Conservation (phyloP, 1,284 basidiomycete genomes). For the Ceratobasidium sp. region DNA sequence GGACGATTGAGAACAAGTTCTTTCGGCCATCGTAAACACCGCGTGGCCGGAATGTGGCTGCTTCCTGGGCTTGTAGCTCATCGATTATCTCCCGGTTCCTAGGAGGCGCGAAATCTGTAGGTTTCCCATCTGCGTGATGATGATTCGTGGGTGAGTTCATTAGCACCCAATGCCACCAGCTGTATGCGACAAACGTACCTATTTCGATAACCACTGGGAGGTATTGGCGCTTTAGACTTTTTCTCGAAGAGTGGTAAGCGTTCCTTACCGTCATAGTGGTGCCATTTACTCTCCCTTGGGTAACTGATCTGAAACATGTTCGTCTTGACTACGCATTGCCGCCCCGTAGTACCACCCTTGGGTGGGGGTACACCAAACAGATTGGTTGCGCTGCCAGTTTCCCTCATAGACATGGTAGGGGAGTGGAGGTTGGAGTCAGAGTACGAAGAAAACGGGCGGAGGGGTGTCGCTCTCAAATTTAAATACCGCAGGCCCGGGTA, state of each 20-base stretch:
- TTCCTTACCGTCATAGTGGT: constrained; percentile 34
- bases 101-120: constrained; percentile 3
- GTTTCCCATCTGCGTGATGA: background rate
- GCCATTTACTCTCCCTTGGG: constrained; percentile 14
- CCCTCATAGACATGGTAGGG: background rate
- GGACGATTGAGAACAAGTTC: constrained; percentile 68
- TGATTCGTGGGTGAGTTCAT: background rate
- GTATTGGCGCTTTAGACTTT: constrained; percentile 8
- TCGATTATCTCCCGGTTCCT: constrained; percentile 42
- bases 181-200: constrained; percentile 19
- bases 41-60: constrained; percentile 14
- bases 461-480: background rate
- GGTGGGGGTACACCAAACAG: constrained; percentile 28
- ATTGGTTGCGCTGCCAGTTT: constrained; percentile 19
- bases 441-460: background rate
- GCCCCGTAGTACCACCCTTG: constrained; percentile 1
- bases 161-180: background rate
- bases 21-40: constrained; percentile 76
- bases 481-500: constrained; percentile 1
- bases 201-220: constrained; percentile 31
- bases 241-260: background rate
- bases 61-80: constrained; percentile 25
- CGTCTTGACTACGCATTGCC: background rate
- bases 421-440: background rate
- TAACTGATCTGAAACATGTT: constrained; percentile 35